Base-by-base conservation (phyloP, 768 basidiomycete species). In the Leccinum uliginosum region DNA sequence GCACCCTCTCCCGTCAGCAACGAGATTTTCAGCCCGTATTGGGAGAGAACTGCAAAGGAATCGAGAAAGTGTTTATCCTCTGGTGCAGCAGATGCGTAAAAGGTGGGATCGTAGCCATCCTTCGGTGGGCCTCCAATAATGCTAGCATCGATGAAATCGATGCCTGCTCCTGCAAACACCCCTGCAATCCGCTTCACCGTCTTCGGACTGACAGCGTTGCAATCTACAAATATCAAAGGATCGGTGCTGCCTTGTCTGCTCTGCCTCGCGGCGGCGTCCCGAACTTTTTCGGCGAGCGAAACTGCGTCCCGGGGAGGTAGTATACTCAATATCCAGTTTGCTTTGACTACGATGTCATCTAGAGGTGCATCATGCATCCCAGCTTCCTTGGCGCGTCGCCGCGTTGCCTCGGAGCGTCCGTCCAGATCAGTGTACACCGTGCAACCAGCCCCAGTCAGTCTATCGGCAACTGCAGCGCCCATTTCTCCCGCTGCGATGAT, bases 91-190 rank as follows among this genome's bases (percentile, higher is more conserved):
- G 81, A 81, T 9, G 77, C 81, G 60, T 86, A 85, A 63, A 85
- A 75, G 8, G 76, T 80, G 4, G 84, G 84, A 52, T 82, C 71
- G 51, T 79, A 80, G 2, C 60, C 70, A 11, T 72, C 76, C 51
- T 56, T 68, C 6, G 84, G 84, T 8, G 83, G 83, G 3, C 76
- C 76, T 15, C 83, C 84, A 55, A 85, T 78, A 44, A 85, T 86
- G 17, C 75, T 68, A 4, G 77, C 81, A 67, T 87, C 84, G 11
- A 85, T 62, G 62, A 87, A 81, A 23, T 65, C 65, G 48, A 80
- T 73, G 1, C 62, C 57, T 3, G 70, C 72, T 1, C 68, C 67
- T 9, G 68, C 61, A 58, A 86, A 81, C 46, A 82, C 66, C 27
- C 56, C 62, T 11, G 79, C 75, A 49, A 86, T 82, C 29, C 59